phyloP scores from a whole-genome alignment of 495 filamentous ascomycete genomes.

The Platismatia glauca region DNA sequence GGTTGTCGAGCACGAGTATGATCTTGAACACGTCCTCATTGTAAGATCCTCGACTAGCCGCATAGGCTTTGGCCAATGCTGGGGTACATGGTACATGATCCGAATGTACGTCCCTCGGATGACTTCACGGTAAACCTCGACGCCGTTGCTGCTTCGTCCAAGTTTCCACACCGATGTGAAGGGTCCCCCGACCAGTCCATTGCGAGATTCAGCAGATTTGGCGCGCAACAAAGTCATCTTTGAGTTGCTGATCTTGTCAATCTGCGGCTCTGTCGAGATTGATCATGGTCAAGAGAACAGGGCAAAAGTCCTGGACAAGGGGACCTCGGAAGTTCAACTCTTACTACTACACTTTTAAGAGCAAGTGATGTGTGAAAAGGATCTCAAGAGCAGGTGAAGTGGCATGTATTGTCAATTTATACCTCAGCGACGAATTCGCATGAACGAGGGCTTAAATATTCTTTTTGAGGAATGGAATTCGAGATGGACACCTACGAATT shows the following conservation, averaged over 20 bases:
- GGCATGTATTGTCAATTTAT: no score
- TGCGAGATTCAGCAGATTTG: background rate
- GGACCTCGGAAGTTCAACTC: background rate
- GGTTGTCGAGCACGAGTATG: no score
- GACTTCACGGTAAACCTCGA: no score
- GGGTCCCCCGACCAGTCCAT: no score
- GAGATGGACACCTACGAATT: no score
- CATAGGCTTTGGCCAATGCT: constrained; percentile 39
- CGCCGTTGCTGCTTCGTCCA: no score
- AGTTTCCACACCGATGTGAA: no score
- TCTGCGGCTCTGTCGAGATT: background rate
- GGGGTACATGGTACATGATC: constrained; percentile 37
- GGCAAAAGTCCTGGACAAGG: background rate
- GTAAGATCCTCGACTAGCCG: constrained; percentile 35
- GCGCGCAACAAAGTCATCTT: no score
- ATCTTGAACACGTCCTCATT: constrained; percentile 35
- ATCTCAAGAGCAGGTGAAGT: no score
- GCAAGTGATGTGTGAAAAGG: background rate
- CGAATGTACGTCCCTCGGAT: constrained; percentile 35
- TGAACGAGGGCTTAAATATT: no score
- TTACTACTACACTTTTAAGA: background rate
- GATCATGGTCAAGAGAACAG: background rate
- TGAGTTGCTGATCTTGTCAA: background rate
- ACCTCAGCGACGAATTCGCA: no score
- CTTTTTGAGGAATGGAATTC: no score